Conservation (phyloP, 2,329 filamentous ascomycete species). For the Alternaria dauci region DNA sequence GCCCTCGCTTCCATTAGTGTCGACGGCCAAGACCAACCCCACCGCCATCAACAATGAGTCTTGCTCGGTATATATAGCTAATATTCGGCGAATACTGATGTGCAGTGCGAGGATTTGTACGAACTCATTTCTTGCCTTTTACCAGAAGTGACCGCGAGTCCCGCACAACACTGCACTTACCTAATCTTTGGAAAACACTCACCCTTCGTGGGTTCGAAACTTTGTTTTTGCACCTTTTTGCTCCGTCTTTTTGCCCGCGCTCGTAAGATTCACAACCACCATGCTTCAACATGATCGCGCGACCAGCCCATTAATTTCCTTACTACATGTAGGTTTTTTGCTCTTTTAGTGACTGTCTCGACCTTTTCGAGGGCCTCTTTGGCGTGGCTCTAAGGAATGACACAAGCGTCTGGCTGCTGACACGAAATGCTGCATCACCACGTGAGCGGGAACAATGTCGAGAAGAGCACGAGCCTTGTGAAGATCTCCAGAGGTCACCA, state of each 20-base stretch:
- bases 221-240: slow-evolving; percentile 42
- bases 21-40: neutral
- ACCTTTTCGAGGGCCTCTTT: neutral
- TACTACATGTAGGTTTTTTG: too few relatives aligned
- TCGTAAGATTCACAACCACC: neutral
- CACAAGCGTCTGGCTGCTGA: neutral
- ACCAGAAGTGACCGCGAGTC: slow-evolving; percentile 79
- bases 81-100: slow-evolving; percentile 23
- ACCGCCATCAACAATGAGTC: neutral
- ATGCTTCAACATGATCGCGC: neutral
- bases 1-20: neutral
- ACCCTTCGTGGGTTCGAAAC: slow-evolving; percentile 54
- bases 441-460: neutral
- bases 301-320: too few relatives aligned
- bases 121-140: slow-evolving; percentile 83
- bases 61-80: neutral
- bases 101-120: slow-evolving; percentile 75
- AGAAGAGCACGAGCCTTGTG: neutral
- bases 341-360: neutral
- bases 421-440: neutral
- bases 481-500: neutral
- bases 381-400: neutral
- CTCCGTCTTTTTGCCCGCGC: slow-evolving; percentile 1
- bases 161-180: slow-evolving; percentile 66
- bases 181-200: slow-evolving; percentile 64